phyloP scores from a whole-genome alignment of 148 eudicot genomes.

The Cornus kousa region DNA sequence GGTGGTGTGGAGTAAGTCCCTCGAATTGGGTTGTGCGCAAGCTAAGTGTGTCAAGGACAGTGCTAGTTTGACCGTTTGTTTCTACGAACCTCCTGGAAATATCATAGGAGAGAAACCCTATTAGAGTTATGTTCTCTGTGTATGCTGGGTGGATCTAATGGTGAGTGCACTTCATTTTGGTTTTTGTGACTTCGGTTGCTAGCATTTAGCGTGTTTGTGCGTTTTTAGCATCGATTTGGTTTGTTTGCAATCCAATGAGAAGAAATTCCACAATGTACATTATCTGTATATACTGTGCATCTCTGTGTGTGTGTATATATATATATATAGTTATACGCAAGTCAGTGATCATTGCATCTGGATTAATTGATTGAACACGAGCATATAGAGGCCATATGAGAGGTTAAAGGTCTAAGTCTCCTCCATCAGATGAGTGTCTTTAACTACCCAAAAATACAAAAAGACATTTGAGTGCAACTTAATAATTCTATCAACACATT shows the following conservation, averaged over 20 bases:
- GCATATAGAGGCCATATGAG: no score
- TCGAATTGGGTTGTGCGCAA: constrained; percentile 64
- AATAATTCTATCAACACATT: background rate
- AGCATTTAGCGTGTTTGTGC: background rate
- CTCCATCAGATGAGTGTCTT: background rate
- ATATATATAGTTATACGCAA: no score
- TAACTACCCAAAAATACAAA: background rate
- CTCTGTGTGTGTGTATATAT: no score
- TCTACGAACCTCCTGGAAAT: constrained; percentile 84
- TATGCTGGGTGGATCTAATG: background rate
- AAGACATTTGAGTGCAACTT: background rate
- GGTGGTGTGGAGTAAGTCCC: constrained; percentile 75
- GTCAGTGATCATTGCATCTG: no score
- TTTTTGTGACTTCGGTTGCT: background rate
- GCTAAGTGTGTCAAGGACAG: constrained; percentile 45
- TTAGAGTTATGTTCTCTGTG: constrained; percentile 9
- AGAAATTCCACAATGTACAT: background rate
- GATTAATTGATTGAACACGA: no score
- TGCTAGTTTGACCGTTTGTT: constrained; percentile 53
- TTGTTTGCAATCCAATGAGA: background rate
- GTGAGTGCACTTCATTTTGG: background rate
- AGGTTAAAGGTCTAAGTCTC: background rate
- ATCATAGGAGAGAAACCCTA: constrained; percentile 65
- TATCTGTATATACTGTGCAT: no score
- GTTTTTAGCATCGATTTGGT: background rate